These are phyloP conservation scores for Gyromitra esculenta DNA, from an alignment of 2,329 filamentous ascomycete species.

Conservation along the genomic window DNA sequence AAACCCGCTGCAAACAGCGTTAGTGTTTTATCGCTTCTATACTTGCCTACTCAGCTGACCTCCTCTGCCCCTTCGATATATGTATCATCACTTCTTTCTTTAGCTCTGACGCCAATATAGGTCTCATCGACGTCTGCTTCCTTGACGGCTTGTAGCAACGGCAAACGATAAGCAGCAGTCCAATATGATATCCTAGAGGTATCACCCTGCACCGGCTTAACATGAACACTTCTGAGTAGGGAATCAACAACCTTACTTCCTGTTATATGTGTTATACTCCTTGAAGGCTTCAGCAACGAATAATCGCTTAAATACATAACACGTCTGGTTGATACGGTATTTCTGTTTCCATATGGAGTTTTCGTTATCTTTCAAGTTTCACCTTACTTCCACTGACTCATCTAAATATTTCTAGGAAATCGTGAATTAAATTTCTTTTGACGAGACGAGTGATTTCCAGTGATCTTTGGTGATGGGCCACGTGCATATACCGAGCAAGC, in stretches of 20 bases:
- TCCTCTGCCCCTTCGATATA: neutral
- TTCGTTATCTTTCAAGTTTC: neutral
- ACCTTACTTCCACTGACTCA: neutral
- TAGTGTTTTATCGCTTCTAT: neutral
- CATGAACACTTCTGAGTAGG: too few species aligned
- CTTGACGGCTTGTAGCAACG: too few species aligned
- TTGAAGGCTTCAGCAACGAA: too few species aligned
- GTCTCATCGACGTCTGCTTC: too few species aligned
- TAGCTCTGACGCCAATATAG: too few species aligned
- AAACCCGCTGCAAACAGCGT: neutral
- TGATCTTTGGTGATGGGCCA: slow-evolving; percentile 20
- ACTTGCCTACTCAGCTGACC: neutral
- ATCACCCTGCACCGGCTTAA: too few species aligned
- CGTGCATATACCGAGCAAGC: slow-evolving; percentile 33
- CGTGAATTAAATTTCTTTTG: neutral
- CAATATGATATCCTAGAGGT: too few species aligned
- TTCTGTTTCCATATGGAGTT: neutral
- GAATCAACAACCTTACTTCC: too few species aligned
- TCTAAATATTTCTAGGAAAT: neutral
- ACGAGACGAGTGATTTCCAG: slow-evolving; percentile 30
- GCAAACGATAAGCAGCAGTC: too few species aligned
- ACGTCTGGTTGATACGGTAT: neutral
- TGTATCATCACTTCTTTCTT: neutral
- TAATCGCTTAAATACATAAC: too few species aligned
- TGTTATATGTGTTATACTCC: too few species aligned